Evolutionary conservation across 192 early-diverging fungal species (phyloP).

Genomic region (Coemansia sp.): DNA sequence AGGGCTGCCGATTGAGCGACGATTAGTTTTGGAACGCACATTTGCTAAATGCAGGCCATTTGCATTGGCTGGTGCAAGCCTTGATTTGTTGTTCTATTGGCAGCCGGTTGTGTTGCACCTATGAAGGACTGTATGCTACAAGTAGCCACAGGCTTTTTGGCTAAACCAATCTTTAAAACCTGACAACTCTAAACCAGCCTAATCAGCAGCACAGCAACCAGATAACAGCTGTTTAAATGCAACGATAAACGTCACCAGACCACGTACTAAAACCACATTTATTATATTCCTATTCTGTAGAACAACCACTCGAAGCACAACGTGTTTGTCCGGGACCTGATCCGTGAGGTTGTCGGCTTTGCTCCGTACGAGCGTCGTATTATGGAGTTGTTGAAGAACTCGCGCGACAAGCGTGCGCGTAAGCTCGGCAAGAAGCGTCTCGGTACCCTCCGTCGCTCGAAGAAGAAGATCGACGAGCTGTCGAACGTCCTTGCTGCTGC

Average conservation of each 20-base stretch:
- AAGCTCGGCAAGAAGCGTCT: slow-evolving; percentile 98
- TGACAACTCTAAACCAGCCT: background rate
- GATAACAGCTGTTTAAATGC: no score
- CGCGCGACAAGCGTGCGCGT: slow-evolving; percentile 99
- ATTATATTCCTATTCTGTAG: slow-evolving; percentile 10
- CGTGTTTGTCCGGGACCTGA: slow-evolving; percentile 86
- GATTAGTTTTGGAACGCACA: background rate
- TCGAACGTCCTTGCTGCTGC: slow-evolving; percentile 87
- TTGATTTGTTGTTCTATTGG: no score
- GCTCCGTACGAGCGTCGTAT: slow-evolving; percentile 98
- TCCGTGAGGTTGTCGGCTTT: slow-evolving; percentile 97
- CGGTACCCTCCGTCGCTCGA: slow-evolving; percentile 94
- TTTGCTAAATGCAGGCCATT: no score
- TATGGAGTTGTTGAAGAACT: slow-evolving; percentile 99
- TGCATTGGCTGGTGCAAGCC: no score
- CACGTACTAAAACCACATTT: background rate
- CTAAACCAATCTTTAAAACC: no score
- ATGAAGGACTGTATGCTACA: no score
- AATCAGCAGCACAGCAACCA: background rate
- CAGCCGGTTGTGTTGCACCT: no score
- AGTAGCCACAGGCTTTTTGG: no score
- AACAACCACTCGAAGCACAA: slow-evolving; percentile 74
- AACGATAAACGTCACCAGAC: no score
- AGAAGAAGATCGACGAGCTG: slow-evolving; percentile 99
- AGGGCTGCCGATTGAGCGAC: background rate